These are phyloP conservation scores for Guyanaporus albipodus DNA, from an alignment of 768 basidiomycete species.

Conservation along the genomic window DNA sequence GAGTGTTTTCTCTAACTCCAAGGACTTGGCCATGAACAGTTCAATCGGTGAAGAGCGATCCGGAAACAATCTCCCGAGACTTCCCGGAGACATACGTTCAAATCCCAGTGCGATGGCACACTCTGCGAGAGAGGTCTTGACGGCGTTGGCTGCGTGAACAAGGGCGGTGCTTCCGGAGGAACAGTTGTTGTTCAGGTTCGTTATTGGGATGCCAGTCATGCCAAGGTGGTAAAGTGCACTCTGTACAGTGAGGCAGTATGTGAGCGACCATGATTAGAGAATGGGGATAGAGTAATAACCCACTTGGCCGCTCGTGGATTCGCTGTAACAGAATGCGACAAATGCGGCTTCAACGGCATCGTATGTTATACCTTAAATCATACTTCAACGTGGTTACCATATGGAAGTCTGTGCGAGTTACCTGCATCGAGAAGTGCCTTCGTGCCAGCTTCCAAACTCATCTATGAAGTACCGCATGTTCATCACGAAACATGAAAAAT, in stretches of 20 bases:
- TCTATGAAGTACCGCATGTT: not conserved
- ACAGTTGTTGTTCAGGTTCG: constrained; percentile 85
- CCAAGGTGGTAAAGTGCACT: constrained; percentile 78
- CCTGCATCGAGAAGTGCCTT: constrained; percentile 84
- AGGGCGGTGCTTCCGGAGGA: constrained; percentile 76
- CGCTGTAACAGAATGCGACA: constrained; percentile 75
- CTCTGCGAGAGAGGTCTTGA: constrained; percentile 63
- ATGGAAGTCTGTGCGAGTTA: too few relatives aligned
- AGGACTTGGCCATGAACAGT: constrained; percentile 39
- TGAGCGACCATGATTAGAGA: not conserved
- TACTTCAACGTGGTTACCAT: too few relatives aligned
- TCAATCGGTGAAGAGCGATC: constrained; percentile 43
- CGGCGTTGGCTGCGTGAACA: constrained; percentile 60
- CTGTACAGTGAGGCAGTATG: constrained; percentile 30
- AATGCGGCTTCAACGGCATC: constrained; percentile 67
- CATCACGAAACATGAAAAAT: not conserved
- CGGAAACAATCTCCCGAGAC: constrained; percentile 59
- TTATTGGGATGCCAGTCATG: constrained; percentile 74
- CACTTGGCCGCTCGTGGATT: constrained; percentile 73
- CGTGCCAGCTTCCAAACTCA: constrained; percentile 59
- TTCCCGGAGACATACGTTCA: constrained; percentile 76
- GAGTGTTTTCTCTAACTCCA: constrained; percentile 42
- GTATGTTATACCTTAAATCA: constrained; percentile 65
- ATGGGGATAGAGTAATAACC: not conserved
- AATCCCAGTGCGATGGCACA: constrained; percentile 81